Conservation (phyloP, 768 basidiomycete genomes). For the Lactifluus piperatus region DNA sequence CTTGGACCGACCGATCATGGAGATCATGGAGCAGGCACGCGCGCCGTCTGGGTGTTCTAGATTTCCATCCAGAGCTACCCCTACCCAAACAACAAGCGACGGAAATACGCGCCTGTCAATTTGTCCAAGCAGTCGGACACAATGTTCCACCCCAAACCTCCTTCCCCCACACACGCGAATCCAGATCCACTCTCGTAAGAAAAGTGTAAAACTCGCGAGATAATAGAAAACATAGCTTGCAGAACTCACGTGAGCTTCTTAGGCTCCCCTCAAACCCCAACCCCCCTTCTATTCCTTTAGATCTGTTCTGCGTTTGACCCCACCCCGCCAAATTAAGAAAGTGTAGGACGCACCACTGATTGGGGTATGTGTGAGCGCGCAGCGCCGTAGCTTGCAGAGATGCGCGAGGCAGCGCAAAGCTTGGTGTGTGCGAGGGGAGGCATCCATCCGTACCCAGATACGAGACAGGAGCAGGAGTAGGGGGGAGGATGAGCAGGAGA, state of each 20-base stretch:
- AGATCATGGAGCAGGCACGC: constrained; percentile 15
- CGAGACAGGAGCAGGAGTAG: constrained; percentile 4
- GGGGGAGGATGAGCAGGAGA: not conserved
- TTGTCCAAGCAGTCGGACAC: not conserved
- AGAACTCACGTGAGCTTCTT: not conserved
- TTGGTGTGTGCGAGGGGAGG: constrained; percentile 2
- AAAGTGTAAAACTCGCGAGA: not conserved
- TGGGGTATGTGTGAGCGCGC: not conserved
- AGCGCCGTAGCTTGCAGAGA: constrained; percentile 9
- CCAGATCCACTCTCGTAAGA: not conserved
- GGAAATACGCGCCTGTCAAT: not conserved
- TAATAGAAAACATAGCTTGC: too few relatives aligned
- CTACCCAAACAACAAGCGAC: not conserved
- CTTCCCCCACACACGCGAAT: not conserved
- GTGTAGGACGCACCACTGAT: not conserved
- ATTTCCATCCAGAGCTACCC: not conserved
- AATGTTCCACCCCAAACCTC: too few relatives aligned
- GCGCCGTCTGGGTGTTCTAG: constrained; percentile 5
- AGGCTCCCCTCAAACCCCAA: too few relatives aligned
- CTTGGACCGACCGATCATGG: constrained; percentile 8
- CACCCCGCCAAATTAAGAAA: too few relatives aligned
- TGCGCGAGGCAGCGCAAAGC: constrained; percentile 4
- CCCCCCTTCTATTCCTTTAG: not conserved
- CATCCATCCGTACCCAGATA: not conserved
- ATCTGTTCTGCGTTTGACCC: too few relatives aligned